These are phyloP conservation scores for Celoporthe dispersa DNA, from an alignment of 2,329 filamentous ascomycete species.

Conservation along the genomic window DNA sequence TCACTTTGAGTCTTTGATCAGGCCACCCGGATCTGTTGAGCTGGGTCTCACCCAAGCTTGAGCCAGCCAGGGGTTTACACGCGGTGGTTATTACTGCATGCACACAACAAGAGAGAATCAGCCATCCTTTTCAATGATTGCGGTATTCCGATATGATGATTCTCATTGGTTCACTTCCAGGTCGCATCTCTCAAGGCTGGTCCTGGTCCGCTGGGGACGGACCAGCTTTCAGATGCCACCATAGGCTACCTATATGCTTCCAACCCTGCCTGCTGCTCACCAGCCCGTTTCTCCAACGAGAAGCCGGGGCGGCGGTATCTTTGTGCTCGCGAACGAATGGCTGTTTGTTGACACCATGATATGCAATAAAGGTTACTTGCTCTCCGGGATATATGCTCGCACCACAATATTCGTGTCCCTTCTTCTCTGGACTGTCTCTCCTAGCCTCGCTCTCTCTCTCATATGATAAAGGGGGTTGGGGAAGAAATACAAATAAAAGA, in stretches of 20 bases:
- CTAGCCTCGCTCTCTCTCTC: neutral
- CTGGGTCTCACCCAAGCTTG: too few relatives aligned
- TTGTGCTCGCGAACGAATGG: slow-evolving; percentile 22
- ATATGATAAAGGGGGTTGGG: neutral
- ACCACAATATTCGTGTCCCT: neutral
- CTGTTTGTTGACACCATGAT: slow-evolving; percentile 15
- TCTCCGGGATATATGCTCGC: slow-evolving; percentile 24
- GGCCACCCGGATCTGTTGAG: too few relatives aligned
- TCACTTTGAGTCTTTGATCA: neutral
- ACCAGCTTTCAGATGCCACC: neutral
- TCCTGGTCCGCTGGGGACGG: neutral
- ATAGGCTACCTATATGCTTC: slow-evolving; percentile 18
- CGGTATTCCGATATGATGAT: neutral
- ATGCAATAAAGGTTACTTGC: slow-evolving; percentile 12
- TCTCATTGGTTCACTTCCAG: slow-evolving; percentile 11
- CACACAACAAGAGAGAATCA: neutral
- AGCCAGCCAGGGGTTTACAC: neutral
- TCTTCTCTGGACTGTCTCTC: too few relatives aligned
- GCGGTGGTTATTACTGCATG: neutral
- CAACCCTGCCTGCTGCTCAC: slow-evolving; percentile 11
- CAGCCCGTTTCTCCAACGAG: neutral
- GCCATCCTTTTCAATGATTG: neutral
- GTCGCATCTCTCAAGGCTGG: slow-evolving; percentile 1
- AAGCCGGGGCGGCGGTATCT: neutral
- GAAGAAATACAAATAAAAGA: neutral